Evolutionary conservation across 176 grass and related monocot genomes (phyloP), one percentile per base, ranked within the genome.

Genomic region (Metroxylon sagu): DNA sequence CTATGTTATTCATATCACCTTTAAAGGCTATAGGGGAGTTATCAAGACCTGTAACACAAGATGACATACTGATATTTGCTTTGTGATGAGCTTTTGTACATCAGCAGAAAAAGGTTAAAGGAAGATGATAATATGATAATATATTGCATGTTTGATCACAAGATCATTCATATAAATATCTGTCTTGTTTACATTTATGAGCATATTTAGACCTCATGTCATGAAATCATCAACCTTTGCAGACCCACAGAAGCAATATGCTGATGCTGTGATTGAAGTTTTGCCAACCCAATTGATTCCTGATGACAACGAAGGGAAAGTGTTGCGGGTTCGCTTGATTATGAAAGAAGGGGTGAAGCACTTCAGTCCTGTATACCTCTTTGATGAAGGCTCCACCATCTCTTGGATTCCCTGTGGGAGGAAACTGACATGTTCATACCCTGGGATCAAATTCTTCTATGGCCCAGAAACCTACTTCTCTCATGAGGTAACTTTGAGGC

Each of bases 321-420:
- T 68, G 51, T 18, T 68, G 52, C 65, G 65, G 1, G 65, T 68
- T 18, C 54, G 52, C 51, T 55, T 68, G 65, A 68, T 68, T 18
- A 54, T 55, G 65, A 68, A 68, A 18, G 65, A 68, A 55, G 65
- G 51, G 27, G 18, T 31, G 10, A 56, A 68, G n/a, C 15, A 39
- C 26, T 68, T 68, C 65, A 43, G 3, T 2, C 52, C 65, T 0
- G 52, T 68, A 6, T 68, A 68, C 52, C 52, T 68, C 15, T 68
- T 68, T 18, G 65, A 68, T 17, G 65, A 68, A 55, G 65, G 65
- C 51, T 68, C 65, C 26, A 68, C 65, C 49, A 16, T 68, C 14
- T 68, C 65, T 6, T 68, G 65, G 65, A 68, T 68, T 2, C 65
- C 65, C 0, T 68, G 65, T 14, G 65, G 65, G 0, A 35, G 65